Conservation (phyloP, 2,329 filamentous ascomycete genomes). For the Cordyceps cicadae region DNA sequence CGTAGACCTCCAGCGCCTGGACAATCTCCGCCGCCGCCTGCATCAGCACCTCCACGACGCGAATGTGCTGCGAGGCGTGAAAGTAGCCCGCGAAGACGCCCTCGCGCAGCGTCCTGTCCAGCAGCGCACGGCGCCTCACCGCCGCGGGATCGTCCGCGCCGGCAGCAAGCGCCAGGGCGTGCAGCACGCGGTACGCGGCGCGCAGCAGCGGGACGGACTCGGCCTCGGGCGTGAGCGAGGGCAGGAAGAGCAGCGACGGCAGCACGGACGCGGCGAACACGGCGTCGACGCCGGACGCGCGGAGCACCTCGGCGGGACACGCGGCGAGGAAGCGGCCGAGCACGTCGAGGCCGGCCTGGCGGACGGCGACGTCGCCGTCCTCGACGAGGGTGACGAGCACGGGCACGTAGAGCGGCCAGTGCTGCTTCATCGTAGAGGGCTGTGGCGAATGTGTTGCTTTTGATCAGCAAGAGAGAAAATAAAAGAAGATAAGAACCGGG, state of each 20-base stretch:
- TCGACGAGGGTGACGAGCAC: conserved; percentile 62
- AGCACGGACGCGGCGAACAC: conserved; percentile 63
- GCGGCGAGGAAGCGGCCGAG: conserved; percentile 46
- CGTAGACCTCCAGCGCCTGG: conserved; percentile 49
- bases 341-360: conserved; percentile 47
- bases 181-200: conserved; percentile 58
- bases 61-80: conserved; percentile 50
- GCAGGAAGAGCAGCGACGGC: conserved; percentile 68
- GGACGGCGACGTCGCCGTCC: conserved; percentile 46
- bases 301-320: conserved; percentile 45
- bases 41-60: conserved; percentile 50
- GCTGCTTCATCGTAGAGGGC: conserved; percentile 18
- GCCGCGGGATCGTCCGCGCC: conserved; percentile 19
- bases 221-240: conserved; percentile 63
- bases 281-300: conserved; percentile 53
- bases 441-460: not conserved
- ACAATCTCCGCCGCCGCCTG: conserved; percentile 41
- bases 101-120: conserved; percentile 48
- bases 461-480: not conserved
- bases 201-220: conserved; percentile 59
- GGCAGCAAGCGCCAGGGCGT: conserved; percentile 46
- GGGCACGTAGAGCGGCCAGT: conserved; percentile 64
- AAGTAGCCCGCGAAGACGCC: conserved; percentile 47
- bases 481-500: too few relatives aligned
- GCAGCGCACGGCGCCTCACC: conserved; percentile 28